phyloP scores from a whole-genome alignment of 768 basidiomycete species.

The Macrocybe gigantea region DNA sequence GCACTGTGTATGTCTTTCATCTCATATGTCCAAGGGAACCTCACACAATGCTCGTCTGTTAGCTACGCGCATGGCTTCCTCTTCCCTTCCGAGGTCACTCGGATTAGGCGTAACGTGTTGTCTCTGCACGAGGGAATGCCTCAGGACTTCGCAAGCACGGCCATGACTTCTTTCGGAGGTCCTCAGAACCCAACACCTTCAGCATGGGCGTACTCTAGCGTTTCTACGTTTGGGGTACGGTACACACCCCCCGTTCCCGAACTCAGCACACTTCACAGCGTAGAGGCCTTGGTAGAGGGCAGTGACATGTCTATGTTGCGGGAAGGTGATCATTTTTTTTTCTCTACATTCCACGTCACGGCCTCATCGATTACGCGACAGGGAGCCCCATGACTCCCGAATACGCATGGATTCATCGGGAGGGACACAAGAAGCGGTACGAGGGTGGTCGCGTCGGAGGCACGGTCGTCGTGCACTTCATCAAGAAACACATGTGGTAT shows the following conservation, averaged over 20 bases:
- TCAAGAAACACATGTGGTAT: conserved; percentile 98
- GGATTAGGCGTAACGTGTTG: conserved; percentile 54
- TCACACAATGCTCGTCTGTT: conserved; percentile 3
- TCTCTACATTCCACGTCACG: conserved; percentile 1
- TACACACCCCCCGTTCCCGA: conserved; percentile 68
- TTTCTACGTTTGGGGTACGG: conserved; percentile 75
- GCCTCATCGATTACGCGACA: conserved; percentile 16
- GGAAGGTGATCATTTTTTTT: conserved; percentile 40
- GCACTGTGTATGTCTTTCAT: conserved; percentile 69
- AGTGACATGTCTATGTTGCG: conserved; percentile 72
- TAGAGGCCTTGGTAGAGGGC: conserved; percentile 93
- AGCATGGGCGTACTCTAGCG: conserved; percentile 75
- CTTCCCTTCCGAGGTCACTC: conserved; percentile 81
- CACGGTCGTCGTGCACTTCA: conserved; percentile 92
- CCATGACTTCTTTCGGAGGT: conserved; percentile 18
- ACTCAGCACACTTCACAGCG: conserved; percentile 60
- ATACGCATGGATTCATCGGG: conserved; percentile 67
- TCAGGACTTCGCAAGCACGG: conserved; percentile 26
- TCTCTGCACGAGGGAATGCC: conserved; percentile 42
- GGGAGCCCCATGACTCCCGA: conserved; percentile 54
- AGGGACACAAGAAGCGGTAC: conserved; percentile 63
- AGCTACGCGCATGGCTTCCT: conserved; percentile 94
- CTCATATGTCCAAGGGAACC: conserved; percentile 2
- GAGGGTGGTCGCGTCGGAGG: conserved; percentile 75
- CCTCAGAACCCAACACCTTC: conserved; percentile 39